Conservation (phyloP, 768 basidiomycete genomes). For the Russula olivacea region DNA sequence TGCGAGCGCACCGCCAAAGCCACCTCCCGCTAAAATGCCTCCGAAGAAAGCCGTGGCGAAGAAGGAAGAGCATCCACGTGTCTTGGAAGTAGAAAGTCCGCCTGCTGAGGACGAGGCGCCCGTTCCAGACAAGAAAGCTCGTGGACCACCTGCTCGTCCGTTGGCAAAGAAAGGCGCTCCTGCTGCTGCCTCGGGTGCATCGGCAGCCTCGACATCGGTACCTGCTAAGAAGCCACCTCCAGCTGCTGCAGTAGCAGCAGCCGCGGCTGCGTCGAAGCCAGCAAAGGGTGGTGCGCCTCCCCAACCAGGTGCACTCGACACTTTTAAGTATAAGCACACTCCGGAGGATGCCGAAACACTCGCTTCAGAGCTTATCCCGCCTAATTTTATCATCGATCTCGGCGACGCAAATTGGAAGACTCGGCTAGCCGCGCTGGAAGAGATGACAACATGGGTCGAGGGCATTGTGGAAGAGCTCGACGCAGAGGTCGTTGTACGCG, state of each 20-base stretch:
- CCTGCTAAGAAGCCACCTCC: constrained; percentile 42
- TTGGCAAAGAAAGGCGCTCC: constrained; percentile 50
- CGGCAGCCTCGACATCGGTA: constrained; percentile 32
- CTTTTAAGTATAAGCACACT: constrained; percentile 85
- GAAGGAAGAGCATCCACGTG: constrained; percentile 33
- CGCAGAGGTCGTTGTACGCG: constrained; percentile 82
- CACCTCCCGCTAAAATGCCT: constrained; percentile 17
- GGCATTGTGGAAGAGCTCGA: constrained; percentile 60
- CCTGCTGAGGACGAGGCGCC: constrained; percentile 34
- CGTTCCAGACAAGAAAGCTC: constrained; percentile 32
- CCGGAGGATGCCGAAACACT: constrained; percentile 88
- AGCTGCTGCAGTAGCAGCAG: constrained; percentile 25
- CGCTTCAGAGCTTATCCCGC: constrained; percentile 66
- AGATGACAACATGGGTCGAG: constrained; percentile 79
- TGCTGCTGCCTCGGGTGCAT: constrained; percentile 26
- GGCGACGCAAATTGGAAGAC: constrained; percentile 93
- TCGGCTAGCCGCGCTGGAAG: constrained; percentile 80
- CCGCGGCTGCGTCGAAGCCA: constrained; percentile 34
- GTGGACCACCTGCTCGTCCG: constrained; percentile 48
- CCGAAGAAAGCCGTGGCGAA: constrained; percentile 28
- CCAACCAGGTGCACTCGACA: constrained; percentile 57
- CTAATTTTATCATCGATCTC: constrained; percentile 61
- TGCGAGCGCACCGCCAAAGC: constrained; percentile 42
- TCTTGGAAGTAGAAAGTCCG: constrained; percentile 28
- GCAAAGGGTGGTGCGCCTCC: constrained; percentile 46